These are phyloP conservation scores for Lupinus albus DNA, from an alignment of 306 rosid genomes.

Conservation along the genomic window DNA sequence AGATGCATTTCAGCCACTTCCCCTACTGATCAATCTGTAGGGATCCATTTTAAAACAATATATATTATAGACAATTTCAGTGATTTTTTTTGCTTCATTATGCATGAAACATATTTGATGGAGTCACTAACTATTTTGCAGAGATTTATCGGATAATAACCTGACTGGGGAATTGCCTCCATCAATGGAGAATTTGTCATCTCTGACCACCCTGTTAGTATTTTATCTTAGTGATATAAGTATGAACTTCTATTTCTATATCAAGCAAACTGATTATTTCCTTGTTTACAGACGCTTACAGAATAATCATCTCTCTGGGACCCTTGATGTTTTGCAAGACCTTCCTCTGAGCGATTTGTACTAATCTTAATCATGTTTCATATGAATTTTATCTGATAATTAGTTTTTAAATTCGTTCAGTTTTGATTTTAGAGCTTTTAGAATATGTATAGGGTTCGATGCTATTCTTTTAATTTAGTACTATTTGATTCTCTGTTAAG, in stretches of 20 bases:
- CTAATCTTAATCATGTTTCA: slow-evolving; percentile 46
- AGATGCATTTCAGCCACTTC: slow-evolving; percentile 69
- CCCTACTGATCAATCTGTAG: slow-evolving; percentile 83
- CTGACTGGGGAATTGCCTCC: slow-evolving; percentile 88
- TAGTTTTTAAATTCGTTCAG: not conserved
- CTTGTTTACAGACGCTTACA: slow-evolving; percentile 74
- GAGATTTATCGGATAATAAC: slow-evolving; percentile 85
- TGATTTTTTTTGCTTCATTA: slow-evolving; percentile 35
- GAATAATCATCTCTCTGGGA: slow-evolving; percentile 83
- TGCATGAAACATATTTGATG: slow-evolving; percentile 36
- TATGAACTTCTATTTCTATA: slow-evolving; percentile 23
- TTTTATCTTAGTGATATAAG: slow-evolving; percentile 44
- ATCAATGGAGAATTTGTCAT: slow-evolving; percentile 58
- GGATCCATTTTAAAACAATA: slow-evolving; percentile 44
- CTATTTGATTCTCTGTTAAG: slow-evolving; percentile 26
- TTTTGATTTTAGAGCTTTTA: slow-evolving; percentile 25
- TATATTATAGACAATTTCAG: slow-evolving; percentile 4
- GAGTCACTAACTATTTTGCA: slow-evolving; percentile 47
- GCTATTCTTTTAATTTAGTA: slow-evolving; percentile 16
- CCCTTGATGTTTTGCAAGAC: slow-evolving; percentile 79
- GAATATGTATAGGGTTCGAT: slow-evolving; percentile 20
- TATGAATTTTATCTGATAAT: slow-evolving; percentile 27
- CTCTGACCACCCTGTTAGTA: slow-evolving; percentile 87
- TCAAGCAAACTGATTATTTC: slow-evolving; percentile 42
- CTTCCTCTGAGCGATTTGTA: slow-evolving; percentile 85